A percentile compares a stretch with the other conserved stretches of the same genome.
Evolutionary conservation across 2,329 filamentous ascomycete genomes (phyloP).

Genomic region (Acarospora socialis): DNA sequence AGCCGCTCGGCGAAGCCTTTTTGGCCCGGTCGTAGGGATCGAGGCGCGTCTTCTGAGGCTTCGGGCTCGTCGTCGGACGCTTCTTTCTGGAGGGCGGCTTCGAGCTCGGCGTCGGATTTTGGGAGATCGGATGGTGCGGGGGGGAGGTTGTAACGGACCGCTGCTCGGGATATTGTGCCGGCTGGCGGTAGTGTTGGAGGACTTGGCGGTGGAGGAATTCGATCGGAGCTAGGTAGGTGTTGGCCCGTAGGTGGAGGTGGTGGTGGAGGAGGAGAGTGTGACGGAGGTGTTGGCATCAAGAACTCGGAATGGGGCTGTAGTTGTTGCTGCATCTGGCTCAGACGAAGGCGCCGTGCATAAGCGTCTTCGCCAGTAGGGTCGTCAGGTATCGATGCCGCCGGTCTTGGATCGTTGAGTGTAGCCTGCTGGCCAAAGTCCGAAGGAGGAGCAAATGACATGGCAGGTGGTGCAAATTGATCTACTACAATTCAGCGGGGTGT

Average conservation of each 20-base stretch:
- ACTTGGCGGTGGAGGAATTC: conserved; percentile 22
- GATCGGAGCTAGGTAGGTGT: conserved; percentile 17
- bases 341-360: conserved; percentile 47
- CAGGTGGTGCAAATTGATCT: conserved; percentile 38
- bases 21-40: conserved; percentile 60
- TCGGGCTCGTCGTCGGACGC: conserved; percentile 20
- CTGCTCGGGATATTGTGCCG: conserved; percentile 54
- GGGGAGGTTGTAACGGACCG: conserved; percentile 55
- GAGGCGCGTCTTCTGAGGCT: conserved; percentile 26
- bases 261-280: conserved; percentile 21
- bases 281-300: conserved; percentile 19
- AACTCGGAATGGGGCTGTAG: background rate
- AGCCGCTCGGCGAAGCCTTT: conserved; percentile 74
- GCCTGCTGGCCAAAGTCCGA: conserved; percentile 33
- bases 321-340: conserved; percentile 31
- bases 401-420: conserved; percentile 26
- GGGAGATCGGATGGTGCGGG: conserved; percentile 38
- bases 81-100: conserved; percentile 28
- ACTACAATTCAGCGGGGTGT: conserved; percentile 10
- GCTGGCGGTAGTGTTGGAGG: conserved; percentile 26
- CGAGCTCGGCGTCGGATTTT: conserved; percentile 37
- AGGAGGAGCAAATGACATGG: conserved; percentile 38
- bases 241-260: conserved; percentile 20
- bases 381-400: conserved; percentile 35
- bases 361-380: conserved; percentile 56